Conservation (phyloP, 2,329 filamentous ascomycete species). For the Exserohilum turcica region DNA sequence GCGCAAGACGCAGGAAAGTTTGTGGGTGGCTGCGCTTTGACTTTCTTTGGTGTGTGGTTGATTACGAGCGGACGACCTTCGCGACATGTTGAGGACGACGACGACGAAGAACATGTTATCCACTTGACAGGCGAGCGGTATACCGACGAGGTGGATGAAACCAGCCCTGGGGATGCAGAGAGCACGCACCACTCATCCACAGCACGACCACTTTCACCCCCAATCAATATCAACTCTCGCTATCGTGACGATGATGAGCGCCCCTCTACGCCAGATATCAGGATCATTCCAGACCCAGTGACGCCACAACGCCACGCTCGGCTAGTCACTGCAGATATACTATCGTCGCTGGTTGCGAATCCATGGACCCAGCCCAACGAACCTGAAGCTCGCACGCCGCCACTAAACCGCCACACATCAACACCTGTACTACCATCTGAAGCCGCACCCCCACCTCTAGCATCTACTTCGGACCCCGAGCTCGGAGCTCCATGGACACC, state of each 20-base stretch:
- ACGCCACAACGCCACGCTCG: constrained; percentile 14
- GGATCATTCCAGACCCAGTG: constrained; percentile 23
- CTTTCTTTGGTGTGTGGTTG: constrained; percentile 95
- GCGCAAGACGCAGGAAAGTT: constrained; percentile 79
- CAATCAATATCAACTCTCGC: constrained; percentile 22
- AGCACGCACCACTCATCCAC: constrained; percentile 25
- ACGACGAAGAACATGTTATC: constrained; percentile 51
- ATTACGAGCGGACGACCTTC: constrained; percentile 79
- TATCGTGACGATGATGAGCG: constrained; percentile 20
- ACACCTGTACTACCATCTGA: constrained; percentile 40
- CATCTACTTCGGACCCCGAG: constrained; percentile 26
- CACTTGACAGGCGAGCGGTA: constrained; percentile 49
- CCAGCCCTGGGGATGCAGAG: constrained; percentile 6
- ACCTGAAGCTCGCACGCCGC: constrained; percentile 8
- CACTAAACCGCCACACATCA: constrained; percentile 31
- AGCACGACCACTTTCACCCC: constrained; percentile 31
- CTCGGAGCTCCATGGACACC: constrained; percentile 17
- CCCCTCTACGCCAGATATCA: constrained; percentile 35
- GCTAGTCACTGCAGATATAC: constrained; percentile 16
- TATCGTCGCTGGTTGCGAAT: constrained; percentile 34
- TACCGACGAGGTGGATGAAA: constrained; percentile 32
- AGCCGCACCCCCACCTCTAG: constrained; percentile 21
- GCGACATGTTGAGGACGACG: constrained; percentile 53
- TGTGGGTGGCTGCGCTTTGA: constrained; percentile 84
- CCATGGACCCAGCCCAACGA: constrained; percentile 33